A percentile compares a stretch with the other conserved stretches of the same genome.
phyloP scores from a whole-genome alignment of 2,329 filamentous ascomycete species.

The Chrysoporthe deuterocubensis region DNA sequence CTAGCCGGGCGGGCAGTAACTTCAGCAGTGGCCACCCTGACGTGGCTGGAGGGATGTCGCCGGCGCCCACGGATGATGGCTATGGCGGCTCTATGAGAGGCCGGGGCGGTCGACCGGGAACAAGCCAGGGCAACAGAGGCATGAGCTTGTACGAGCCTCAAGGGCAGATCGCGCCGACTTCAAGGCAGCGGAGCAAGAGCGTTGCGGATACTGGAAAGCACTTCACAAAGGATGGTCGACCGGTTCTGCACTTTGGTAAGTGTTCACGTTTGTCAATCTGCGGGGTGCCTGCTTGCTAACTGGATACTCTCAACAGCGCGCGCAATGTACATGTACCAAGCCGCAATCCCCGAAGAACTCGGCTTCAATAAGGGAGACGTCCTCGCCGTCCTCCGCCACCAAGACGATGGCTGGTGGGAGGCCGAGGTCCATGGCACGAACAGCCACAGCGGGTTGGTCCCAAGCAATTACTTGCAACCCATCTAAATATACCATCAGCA shows the following conservation, averaged over 20 bases:
- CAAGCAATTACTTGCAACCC: slow-evolving; percentile 69
- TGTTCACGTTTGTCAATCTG: slow-evolving; percentile 33
- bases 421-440: slow-evolving; percentile 81
- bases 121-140: slow-evolving; percentile 49
- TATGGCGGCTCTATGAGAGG: slow-evolving; percentile 61
- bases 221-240: slow-evolving; percentile 82
- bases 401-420: slow-evolving; percentile 99
- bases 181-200: slow-evolving; percentile 75
- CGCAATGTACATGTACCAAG: slow-evolving; percentile 91
- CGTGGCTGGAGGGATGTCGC: slow-evolving; percentile 54
- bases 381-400: slow-evolving; percentile 83
- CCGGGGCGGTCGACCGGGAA: slow-evolving; percentile 54
- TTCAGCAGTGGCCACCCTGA: slow-evolving; percentile 29
- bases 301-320: slow-evolving; percentile 66
- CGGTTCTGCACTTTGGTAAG: slow-evolving; percentile 94
- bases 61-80: slow-evolving; percentile 52
- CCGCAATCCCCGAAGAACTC: slow-evolving; percentile 93
- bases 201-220: slow-evolving; percentile 81
- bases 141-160: slow-evolving; percentile 62
- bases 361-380: slow-evolving; percentile 92
- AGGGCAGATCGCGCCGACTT: slow-evolving; percentile 45
- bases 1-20: slow-evolving; percentile 40
- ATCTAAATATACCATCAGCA: slow-evolving; percentile 19
- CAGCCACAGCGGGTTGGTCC: slow-evolving; percentile 64
- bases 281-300: not conserved